Evolutionary conservation across 805 yeast species (phyloP).

Genomic region (Saccharomyces eubayanus): DNA sequence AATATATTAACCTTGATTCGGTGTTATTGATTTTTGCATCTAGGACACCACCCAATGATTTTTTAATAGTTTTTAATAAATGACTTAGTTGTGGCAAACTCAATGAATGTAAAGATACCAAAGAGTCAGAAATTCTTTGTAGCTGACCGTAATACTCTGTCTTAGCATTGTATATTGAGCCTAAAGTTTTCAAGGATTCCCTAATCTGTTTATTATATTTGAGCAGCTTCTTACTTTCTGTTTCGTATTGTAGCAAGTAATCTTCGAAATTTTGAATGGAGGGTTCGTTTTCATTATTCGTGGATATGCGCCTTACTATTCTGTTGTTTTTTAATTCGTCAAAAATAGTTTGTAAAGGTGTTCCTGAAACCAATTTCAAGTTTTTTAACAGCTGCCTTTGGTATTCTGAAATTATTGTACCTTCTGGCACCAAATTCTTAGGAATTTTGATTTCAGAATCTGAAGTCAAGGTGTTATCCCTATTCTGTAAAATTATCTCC

Average conservation of each 20-base stretch:
- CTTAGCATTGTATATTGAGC: constrained; percentile 68
- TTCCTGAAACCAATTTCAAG: constrained; percentile 18
- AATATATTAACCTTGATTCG: constrained; percentile 40
- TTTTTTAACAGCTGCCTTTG: constrained; percentile 25
- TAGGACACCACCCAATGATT: not conserved
- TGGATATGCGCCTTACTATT: constrained; percentile 14
- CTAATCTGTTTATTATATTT: constrained; percentile 21
- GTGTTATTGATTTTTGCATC: constrained; percentile 23
- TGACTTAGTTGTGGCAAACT: constrained; percentile 12
- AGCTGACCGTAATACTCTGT: constrained; percentile 76
- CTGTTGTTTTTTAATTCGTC: constrained; percentile 28
- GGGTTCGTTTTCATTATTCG: not conserved
- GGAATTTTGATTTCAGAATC: constrained; percentile 22
- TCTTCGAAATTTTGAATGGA: constrained; percentile 19
- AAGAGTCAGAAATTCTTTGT: constrained; percentile 80
- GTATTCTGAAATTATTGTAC: constrained; percentile 24
- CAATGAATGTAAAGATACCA: constrained; percentile 40
- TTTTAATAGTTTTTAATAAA: constrained; percentile 17
- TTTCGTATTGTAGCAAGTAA: constrained; percentile 19
- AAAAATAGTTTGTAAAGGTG: constrained; percentile 25
- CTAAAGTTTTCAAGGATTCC: constrained; percentile 44
- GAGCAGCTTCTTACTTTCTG: constrained; percentile 12
- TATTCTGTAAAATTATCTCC: constrained; percentile 39
- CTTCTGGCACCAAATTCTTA: constrained; percentile 13
- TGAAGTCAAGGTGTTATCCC: constrained; percentile 27